Evolutionary conservation across 352 stramenopile species (phyloP).

Genomic region (Phytophthora chlamydospora): DNA sequence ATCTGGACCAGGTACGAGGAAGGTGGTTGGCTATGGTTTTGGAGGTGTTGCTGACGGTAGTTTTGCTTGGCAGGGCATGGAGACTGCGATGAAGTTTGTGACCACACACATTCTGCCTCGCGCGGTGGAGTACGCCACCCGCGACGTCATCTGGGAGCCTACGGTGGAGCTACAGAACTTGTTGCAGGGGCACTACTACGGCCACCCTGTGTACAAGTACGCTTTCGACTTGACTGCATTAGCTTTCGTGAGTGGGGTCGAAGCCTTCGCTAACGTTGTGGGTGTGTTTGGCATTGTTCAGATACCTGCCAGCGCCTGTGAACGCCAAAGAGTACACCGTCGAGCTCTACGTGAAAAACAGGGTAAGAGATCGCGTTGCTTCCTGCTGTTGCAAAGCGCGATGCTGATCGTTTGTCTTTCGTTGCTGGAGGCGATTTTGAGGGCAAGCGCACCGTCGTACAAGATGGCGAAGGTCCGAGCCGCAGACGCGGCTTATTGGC

Average conservation of each 20-base stretch:
- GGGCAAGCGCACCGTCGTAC: conserved; percentile 57
- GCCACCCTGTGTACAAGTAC: conserved; percentile 75
- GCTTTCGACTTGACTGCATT: conserved; percentile 5
- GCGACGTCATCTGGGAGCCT: conserved; percentile 60
- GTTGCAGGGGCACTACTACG: conserved; percentile 66
- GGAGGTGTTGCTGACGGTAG: background rate
- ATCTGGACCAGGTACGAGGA: conserved; percentile 64
- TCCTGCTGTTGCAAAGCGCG: background rate
- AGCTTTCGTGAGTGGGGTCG: background rate
- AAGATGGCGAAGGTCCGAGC: conserved; percentile 62
- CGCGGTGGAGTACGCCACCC: conserved; percentile 58
- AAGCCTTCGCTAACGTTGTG: background rate
- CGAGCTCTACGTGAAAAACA: conserved; percentile 67
- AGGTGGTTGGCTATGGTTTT: background rate
- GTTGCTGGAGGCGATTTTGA: conserved; percentile 46
- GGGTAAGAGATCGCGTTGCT: conserved; percentile 40
- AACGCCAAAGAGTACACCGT: conserved; percentile 54
- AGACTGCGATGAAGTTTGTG: conserved; percentile 67
- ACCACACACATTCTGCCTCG: conserved; percentile 65
- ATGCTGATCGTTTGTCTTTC: conserved; percentile 9
- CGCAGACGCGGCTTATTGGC: conserved; percentile 55
- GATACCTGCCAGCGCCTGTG: conserved; percentile 55
- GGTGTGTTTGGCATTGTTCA: conserved; percentile 26
- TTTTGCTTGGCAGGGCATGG: conserved; percentile 51
- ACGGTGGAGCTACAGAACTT: conserved; percentile 71